Base-by-base conservation (phyloP, 2,329 filamentous ascomycete genomes). In the Phialophora verrucosa region DNA sequence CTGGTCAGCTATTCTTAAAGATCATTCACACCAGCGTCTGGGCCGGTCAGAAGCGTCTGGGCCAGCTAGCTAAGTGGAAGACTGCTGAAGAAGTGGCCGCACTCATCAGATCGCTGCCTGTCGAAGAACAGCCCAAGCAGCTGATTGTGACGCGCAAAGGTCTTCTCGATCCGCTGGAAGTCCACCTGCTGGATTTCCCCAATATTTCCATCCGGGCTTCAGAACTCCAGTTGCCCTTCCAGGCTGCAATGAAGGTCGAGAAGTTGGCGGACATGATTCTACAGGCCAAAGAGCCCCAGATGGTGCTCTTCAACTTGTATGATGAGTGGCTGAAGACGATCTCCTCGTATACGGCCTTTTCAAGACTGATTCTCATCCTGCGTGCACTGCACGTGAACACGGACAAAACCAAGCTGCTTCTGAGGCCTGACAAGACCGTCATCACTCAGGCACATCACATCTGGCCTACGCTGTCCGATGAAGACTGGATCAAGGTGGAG, bases 401-500 rank as follows among this genome's bases (percentile, higher is more conserved):
- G 59, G 96, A 99, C 79, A 98, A 98, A 87, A 97, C 95, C 0
- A 99, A 99, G 83, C 86, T 99, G 63, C 87, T 99, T 20, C 83
- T 99, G 50, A 89, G 95, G 59, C 95, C 96, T 0, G 95, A 99
- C 82, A 98, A 97, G 88, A 97, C 90, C 1, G 93, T 99, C 70
- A 96, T 99, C 74, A 99, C 95, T 0, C 93, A 98, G 74, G 93
- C 98, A 75, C 95, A 99, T 81, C 95, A 99, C 78, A 99, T 99
- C 76, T 99, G 95, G 95, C 95, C 95, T 0, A 90, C 92, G 0
- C 82, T 99, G 63, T 90, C 91, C 0, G 95, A 99, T 71, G 95
- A 99, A 74, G 93, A 97, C 70, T 99, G 95, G 95, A 95, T 99
- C 80, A 97, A 97, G 87, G 92, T 99, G n/a, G 95, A 99, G 84